phyloP scores from a whole-genome alignment of 1,139 yeast genomes.

The Sugiyamaella pinicola region DNA sequence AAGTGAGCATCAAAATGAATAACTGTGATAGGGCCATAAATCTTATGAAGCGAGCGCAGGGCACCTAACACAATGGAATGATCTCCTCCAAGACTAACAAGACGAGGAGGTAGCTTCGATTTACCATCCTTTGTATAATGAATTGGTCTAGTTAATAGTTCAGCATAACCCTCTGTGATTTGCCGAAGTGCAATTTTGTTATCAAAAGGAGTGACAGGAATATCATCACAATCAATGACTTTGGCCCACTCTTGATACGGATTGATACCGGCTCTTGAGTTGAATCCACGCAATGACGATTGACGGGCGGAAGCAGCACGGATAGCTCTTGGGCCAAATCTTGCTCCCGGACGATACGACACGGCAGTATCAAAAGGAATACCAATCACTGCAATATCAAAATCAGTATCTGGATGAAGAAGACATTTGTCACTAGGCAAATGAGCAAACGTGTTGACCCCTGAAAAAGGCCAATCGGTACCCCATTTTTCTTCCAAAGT shows the following conservation, averaged over 20 bases:
- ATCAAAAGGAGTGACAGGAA: conserved; percentile 82
- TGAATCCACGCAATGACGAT: conserved; percentile 34
- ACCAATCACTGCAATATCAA: conserved; percentile 71
- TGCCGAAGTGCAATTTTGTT: conserved; percentile 68
- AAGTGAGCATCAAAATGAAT: conserved; percentile 77
- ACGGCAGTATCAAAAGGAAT: conserved; percentile 81
- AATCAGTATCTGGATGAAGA: conserved; percentile 44
- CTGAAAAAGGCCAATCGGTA: conserved; percentile 33
- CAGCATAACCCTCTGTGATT: conserved; percentile 65
- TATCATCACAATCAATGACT: conserved; percentile 76
- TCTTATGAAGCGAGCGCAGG: conserved; percentile 57
- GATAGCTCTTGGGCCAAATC: conserved; percentile 81
- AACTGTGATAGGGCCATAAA: conserved; percentile 67
- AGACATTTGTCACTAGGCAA: conserved; percentile 62
- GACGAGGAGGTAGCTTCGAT: conserved; percentile 25
- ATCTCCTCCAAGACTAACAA: conserved; percentile 45
- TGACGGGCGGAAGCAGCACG: conserved; percentile 71
- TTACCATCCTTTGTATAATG: conserved; percentile 19
- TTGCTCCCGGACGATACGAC: conserved; percentile 72
- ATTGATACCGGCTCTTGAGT: conserved; percentile 65
- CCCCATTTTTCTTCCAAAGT: conserved; percentile 33
- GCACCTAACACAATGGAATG: conserved; percentile 73
- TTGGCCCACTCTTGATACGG: conserved; percentile 62
- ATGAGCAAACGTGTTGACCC: conserved; percentile 63
- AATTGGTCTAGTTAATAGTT: conserved; percentile 55